Conservation (phyloP, 805 yeast species). For the Starmerella gropengiesseri region DNA sequence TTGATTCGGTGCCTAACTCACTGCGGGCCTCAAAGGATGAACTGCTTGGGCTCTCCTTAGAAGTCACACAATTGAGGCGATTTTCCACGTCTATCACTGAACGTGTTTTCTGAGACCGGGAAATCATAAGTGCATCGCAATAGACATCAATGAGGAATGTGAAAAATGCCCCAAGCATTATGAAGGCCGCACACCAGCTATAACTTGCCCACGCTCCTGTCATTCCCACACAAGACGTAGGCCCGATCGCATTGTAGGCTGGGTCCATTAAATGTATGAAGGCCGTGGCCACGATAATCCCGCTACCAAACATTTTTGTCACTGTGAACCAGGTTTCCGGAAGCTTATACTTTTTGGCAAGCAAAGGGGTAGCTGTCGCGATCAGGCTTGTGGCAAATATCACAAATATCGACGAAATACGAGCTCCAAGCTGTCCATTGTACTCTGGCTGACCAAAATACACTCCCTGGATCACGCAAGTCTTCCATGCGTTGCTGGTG, state of each 20-base stretch:
- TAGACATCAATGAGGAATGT: slow-evolving; percentile 42
- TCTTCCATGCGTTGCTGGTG: slow-evolving; percentile 33
- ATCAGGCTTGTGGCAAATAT: slow-evolving; percentile 41
- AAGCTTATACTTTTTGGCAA: slow-evolving; percentile 22
- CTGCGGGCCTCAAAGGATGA: too few species aligned
- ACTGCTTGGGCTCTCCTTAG: slow-evolving; percentile 3
- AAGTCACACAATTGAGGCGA: slow-evolving; percentile 17
- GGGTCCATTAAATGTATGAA: slow-evolving; percentile 51
- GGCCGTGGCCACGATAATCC: slow-evolving; percentile 68
- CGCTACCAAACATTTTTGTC: slow-evolving; percentile 52
- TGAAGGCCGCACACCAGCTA: slow-evolving; percentile 49
- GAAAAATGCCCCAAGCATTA: slow-evolving; percentile 37
- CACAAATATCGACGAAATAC: slow-evolving; percentile 52
- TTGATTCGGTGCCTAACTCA: too few species aligned
- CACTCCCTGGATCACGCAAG: slow-evolving; percentile 36
- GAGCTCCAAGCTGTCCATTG: slow-evolving; percentile 37
- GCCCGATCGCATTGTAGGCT: slow-evolving; percentile 30
- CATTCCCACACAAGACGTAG: slow-evolving; percentile 33
- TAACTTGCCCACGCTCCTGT: slow-evolving; percentile 41
- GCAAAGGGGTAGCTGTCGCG: slow-evolving; percentile 29
- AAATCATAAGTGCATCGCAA: slow-evolving; percentile 35
- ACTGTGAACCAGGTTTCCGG: slow-evolving; percentile 29
- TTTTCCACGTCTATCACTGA: slow-evolving; percentile 15
- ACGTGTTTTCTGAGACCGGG: slow-evolving; percentile 7
- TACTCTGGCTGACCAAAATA: slow-evolving; percentile 34